phyloP scores from a whole-genome alignment of 2,329 filamentous ascomycete species.

The Cercospora zeae-maydis region DNA sequence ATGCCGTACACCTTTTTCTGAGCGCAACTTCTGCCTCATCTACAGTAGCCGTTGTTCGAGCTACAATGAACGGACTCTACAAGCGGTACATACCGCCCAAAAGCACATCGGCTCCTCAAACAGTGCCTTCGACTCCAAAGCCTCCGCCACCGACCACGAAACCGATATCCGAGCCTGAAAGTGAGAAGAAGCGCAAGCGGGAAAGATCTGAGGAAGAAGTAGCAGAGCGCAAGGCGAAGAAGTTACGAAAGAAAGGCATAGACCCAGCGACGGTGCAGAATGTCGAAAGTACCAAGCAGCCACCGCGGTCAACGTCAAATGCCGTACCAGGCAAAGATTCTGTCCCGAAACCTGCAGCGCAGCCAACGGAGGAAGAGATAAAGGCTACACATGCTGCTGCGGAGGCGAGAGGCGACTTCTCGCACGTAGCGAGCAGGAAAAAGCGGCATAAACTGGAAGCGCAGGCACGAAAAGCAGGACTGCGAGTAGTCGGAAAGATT shows the following conservation, averaged over 20 bases:
- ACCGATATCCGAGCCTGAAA: neutral
- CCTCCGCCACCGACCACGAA: neutral
- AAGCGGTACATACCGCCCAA: conserved; percentile 47
- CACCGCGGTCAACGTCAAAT: neutral
- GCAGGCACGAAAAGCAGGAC: conserved; percentile 31
- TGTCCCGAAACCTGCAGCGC: neutral
- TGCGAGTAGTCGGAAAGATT: conserved; percentile 7
- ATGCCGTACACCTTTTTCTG: neutral
- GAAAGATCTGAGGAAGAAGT: conserved; percentile 33
- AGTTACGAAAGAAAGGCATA: conserved; percentile 31
- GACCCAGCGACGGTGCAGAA: conserved; percentile 16
- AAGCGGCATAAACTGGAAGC: conserved; percentile 38
- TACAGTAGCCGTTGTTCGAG: neutral
- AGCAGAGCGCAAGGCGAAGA: conserved; percentile 34
- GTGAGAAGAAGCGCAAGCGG: conserved; percentile 34
- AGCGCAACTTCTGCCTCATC: neutral
- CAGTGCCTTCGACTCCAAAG: neutral
- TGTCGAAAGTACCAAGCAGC: neutral
- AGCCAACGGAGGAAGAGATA: conserved; percentile 12
- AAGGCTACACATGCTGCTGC: conserved; percentile 13
- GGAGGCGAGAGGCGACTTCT: conserved; percentile 24
- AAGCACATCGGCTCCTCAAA: conserved; percentile 8
- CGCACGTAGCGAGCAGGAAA: conserved; percentile 31
- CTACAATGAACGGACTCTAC: conserved; percentile 44
- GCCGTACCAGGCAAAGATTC: neutral